phyloP scores from a whole-genome alignment of 176 grass and related monocot genomes.

The Eleusine indica region DNA sequence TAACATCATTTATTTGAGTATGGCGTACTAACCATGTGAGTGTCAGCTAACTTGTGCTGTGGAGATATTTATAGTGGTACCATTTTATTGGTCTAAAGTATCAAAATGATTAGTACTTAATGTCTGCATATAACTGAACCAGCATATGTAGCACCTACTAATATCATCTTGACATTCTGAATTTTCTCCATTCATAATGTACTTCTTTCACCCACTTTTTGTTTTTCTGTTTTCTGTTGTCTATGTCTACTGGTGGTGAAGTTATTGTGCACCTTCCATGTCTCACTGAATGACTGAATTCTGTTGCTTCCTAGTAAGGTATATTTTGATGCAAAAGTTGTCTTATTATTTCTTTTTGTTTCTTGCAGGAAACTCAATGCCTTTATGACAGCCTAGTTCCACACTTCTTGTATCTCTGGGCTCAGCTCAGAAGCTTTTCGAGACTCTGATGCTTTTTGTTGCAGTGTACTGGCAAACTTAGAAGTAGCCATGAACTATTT shows the following conservation, averaged over 20 bases:
- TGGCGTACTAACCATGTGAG: neutral
- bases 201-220: neutral
- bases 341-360: neutral
- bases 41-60: neutral
- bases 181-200: neutral
- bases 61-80: neutral
- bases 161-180: neutral
- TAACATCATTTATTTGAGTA: neutral
- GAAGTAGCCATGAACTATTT: conserved; percentile 15
- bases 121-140: neutral
- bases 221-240: neutral
- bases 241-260: neutral
- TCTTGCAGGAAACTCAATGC: conserved; percentile 34
- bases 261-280: neutral
- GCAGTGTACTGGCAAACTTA: neutral
- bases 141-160: neutral
- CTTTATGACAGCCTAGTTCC: conserved; percentile 32
- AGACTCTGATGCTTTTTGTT: conserved; percentile 4
- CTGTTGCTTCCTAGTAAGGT: neutral
- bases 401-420: neutral
- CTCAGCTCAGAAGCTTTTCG: conserved; percentile 19
- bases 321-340: neutral
- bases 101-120: neutral
- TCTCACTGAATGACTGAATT: neutral
- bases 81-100: neutral